Evolutionary conservation across 257 asterid genomes (phyloP), one percentile per base, ranked within the genome.

Genomic region (Gentiana dahurica): DNA sequence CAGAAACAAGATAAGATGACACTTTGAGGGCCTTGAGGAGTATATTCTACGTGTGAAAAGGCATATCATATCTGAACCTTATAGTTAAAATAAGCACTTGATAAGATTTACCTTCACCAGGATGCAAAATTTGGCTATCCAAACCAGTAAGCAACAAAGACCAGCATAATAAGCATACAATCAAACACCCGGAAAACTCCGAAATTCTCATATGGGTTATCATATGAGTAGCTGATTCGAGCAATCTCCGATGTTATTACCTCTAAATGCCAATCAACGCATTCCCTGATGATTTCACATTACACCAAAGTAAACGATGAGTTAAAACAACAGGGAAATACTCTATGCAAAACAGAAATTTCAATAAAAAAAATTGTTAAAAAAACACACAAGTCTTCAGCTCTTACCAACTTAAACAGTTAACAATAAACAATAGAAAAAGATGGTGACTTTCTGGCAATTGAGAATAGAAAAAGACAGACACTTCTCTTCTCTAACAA

Each of bases 91-190:
- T 38, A 43, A 50, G 13, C 35, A 49, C 38, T 12, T 53, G 0
- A 53, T 37, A 47, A 24, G 24, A 24, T 24, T 15, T 36, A 91
- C 98, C 96, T 85, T 91, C 98, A 55, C 54, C 65, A 13, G 94
- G 94, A 75, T 85, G 80, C 1, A 96, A 87, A 41, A 36, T 54
- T 73, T 72, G 83, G 71, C 81, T 36, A 55, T 79, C 73, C 38
- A 75, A 89, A 45, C 77, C 67, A 43, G 62, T 64, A 59, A 78
- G 64, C 79, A 87, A 60, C 68, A 76, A 57, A 67, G 55, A 73
- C 74, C 85, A 82, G 71, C 81, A 81, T 11, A 24, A 24, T 24
- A 85, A 63, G 76, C 83, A 79, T 47, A 71, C 46, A 56, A 74
- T 45, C 60, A 82, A 68, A 53, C 67, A 64, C 72, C 73, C 69